These are phyloP conservation scores for Penicillium sp. DNA, from an alignment of 2,329 filamentous ascomycete genomes.

Conservation along the genomic window DNA sequence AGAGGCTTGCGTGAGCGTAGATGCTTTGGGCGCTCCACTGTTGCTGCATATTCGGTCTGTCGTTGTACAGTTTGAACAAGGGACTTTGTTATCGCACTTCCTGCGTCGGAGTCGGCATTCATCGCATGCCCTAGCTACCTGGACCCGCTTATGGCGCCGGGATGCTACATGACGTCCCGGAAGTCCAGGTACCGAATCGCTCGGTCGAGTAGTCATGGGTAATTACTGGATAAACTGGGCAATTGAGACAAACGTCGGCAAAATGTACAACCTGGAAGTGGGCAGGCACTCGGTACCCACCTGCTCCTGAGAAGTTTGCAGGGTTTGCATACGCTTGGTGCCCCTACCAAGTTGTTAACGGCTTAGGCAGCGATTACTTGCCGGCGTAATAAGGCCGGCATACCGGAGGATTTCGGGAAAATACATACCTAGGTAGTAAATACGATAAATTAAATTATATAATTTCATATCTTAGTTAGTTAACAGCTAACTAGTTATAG, in stretches of 20 bases:
- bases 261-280: not conserved
- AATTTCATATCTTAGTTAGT: too few species aligned
- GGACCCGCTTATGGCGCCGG: slow-evolving; percentile 1
- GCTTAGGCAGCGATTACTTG: too few species aligned
- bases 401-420: too few species aligned
- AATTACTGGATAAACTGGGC: not conserved
- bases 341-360: too few species aligned
- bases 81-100: not conserved
- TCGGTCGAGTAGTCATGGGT: not conserved
- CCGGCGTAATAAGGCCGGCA: too few species aligned
- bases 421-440: too few species aligned
- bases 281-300: not conserved
- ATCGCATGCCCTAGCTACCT: slow-evolving; percentile 3
- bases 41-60: not conserved
- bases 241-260: not conserved
- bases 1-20: slow-evolving; percentile 1
- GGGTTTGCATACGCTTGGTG: not conserved
- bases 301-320: not conserved
- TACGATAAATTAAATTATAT: too few species aligned
- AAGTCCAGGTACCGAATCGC: not conserved
- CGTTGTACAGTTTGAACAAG: not conserved
- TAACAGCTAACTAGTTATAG: too few species aligned
- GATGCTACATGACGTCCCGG: not conserved
- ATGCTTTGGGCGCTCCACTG: not conserved
- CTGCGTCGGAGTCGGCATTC: slow-evolving; percentile 1